Evolutionary conservation across 805 yeast genomes (phyloP), one percentile per base, ranked within the genome.

Genomic region (Wickerhamomyces strasburgensis): DNA sequence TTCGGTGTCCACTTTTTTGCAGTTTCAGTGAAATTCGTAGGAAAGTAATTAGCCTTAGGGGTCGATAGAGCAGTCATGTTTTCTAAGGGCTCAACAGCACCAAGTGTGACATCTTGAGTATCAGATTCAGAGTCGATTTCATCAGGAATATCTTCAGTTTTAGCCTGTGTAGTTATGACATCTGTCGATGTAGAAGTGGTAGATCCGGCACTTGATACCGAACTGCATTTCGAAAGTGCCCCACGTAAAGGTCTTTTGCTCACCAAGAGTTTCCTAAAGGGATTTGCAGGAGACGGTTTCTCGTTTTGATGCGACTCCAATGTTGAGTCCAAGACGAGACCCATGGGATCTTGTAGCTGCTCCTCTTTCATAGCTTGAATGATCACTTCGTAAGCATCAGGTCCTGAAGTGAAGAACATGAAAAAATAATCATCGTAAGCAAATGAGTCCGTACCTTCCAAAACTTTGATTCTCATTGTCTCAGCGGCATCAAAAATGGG

Each of bases 371-470:
- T 56, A 0, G 63, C 62, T 2, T 62, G 52, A 33, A 64, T 62
- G 34, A 80, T 64, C 3, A 61, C 60, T 5, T 53, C 42, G 4
- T 62, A 60, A 2, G 72, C 73, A 7, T 59, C 61, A 9, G 64
- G 64, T 2, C 79, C 80, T 8, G 61, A 58, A 15, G 68, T 63
- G 54, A 85, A 80, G 42, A 85, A 81, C 55, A 85, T 71, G 46
- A 88, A 72, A 43, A 75, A 75, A 43, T 80, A 75, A 34, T 80
- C 85, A 50, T 84, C 88, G n/a, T 78, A 51, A 0, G 78, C 78
- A 52, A 58, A 75, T 1, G 75, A 60, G 2, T 67, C 68, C 6
- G 67, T 61, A 34, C 70, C 68, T 46, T 80, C 85, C 31, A 78
- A 56, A 3, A 80, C 85, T 36, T 75, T 72, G n/a, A 86, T 49